These are phyloP conservation scores for Primulina huaijiensis DNA, from an alignment of 257 asterid genomes.

Conservation along the genomic window DNA sequence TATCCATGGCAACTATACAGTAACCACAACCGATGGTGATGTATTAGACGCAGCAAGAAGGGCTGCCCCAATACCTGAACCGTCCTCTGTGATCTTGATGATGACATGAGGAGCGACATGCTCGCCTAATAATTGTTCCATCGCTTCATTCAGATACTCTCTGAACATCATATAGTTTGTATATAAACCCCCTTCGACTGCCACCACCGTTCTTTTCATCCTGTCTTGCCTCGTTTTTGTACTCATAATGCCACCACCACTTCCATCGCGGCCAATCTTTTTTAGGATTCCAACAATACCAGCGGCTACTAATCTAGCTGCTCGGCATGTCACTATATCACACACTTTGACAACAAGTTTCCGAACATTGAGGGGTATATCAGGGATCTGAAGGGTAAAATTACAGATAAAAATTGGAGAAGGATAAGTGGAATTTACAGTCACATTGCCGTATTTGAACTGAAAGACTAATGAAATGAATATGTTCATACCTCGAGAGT, in stretches of 20 bases:
- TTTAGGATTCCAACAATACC: conserved; percentile 82
- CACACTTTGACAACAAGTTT: conserved; percentile 75
- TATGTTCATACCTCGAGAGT: conserved; percentile 48
- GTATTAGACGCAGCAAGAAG: conserved; percentile 79
- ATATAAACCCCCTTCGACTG: conserved; percentile 72
- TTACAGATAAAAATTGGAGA: conserved; percentile 6
- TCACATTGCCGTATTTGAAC: not conserved
- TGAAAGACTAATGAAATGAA: not conserved
- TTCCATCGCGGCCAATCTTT: conserved; percentile 86
- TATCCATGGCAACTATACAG: not conserved
- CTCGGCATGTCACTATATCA: conserved; percentile 74
- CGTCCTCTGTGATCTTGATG: conserved; percentile 61
- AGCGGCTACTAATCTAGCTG: conserved; percentile 86
- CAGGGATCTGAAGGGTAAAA: conserved; percentile 43
- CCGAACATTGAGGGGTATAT: conserved; percentile 58
- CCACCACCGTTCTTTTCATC: conserved; percentile 71
- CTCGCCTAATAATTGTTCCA: conserved; percentile 71
- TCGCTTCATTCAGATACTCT: conserved; percentile 48
- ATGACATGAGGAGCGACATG: conserved; percentile 32
- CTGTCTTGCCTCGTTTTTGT: conserved; percentile 35
- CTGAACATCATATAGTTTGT: conserved; percentile 72
- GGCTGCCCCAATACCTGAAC: conserved; percentile 93
- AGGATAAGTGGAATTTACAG: not conserved
- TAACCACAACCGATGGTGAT: not conserved
- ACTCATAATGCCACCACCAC: conserved; percentile 47